Conservation (phyloP, 2,329 filamentous ascomycete genomes). For the Sarocladium oryzae region DNA sequence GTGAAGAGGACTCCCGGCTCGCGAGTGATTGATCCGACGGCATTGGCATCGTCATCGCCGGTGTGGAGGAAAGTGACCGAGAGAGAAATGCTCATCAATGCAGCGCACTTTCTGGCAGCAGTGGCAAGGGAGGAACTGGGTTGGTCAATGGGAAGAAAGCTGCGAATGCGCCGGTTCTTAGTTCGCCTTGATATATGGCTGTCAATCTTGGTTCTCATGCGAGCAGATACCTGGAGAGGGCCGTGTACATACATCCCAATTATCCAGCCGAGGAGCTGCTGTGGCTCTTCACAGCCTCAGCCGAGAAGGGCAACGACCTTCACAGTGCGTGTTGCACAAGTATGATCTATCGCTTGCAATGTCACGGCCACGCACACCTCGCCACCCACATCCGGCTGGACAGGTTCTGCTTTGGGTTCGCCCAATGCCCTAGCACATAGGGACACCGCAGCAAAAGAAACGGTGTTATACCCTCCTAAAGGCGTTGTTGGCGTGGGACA, state of each 20-base stretch:
- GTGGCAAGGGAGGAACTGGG: not conserved
- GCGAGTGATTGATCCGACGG: not conserved
- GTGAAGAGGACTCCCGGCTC: no score
- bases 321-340: not conserved
- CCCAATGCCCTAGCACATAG: not conserved
- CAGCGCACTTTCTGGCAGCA: not conserved
- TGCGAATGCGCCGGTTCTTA: no score
- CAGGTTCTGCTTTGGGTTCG: not conserved
- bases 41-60: constrained; percentile 7
- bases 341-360: not conserved
- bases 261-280: constrained; percentile 6
- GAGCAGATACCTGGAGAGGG: no score
- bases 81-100: no score
- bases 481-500: no score
- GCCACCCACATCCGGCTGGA: constrained; percentile 1
- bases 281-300: constrained; percentile 1
- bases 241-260: no score
- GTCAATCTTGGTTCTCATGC: no score
- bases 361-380: not conserved
- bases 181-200: no score
- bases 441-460: not conserved
- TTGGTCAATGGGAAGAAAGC: not conserved
- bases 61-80: not conserved
- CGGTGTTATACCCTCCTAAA: not conserved
- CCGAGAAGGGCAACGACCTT: constrained; percentile 1